phyloP scores from a whole-genome alignment of 2,329 filamentous ascomycete genomes.

The Cladosporium austrohemisphaericum region DNA sequence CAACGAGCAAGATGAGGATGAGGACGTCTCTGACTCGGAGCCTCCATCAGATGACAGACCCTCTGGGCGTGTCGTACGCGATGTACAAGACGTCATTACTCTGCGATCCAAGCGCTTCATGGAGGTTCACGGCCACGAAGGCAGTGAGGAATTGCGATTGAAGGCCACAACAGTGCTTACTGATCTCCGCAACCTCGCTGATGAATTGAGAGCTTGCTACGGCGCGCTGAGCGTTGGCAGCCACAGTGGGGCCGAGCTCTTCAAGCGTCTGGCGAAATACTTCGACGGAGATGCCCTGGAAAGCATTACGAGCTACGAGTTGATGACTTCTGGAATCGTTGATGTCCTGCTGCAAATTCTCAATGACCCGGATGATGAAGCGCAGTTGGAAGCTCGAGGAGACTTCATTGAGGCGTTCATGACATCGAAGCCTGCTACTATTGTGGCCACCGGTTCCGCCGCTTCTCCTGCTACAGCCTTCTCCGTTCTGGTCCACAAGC shows the following conservation, averaged over 20 bases:
- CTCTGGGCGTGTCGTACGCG: constrained; percentile 32
- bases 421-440: constrained; percentile 61
- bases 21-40: constrained; percentile 41
- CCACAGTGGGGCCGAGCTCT: constrained; percentile 59
- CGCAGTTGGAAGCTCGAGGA: constrained; percentile 62
- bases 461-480: constrained; percentile 78
- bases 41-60: constrained; percentile 43
- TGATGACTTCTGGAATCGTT: constrained; percentile 87
- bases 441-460: constrained; percentile 60
- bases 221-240: constrained; percentile 38
- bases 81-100: constrained; percentile 69
- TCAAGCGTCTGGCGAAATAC: constrained; percentile 71
- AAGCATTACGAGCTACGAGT: constrained; percentile 91
- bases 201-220: constrained; percentile 70
- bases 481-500: constrained; percentile 84
- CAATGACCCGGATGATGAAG: constrained; percentile 60
- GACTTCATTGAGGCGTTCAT: constrained; percentile 92
- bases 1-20: constrained; percentile 24
- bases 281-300: constrained; percentile 87
- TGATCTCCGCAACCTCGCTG: constrained; percentile 67
- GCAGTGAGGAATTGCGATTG: constrained; percentile 68
- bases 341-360: constrained; percentile 79
- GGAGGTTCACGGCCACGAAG: constrained; percentile 74
- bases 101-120: constrained; percentile 78
- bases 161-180: constrained; percentile 74